Base-by-base conservation (phyloP, 1,139 yeast genomes). In the Yamadazyma blattariae region DNA sequence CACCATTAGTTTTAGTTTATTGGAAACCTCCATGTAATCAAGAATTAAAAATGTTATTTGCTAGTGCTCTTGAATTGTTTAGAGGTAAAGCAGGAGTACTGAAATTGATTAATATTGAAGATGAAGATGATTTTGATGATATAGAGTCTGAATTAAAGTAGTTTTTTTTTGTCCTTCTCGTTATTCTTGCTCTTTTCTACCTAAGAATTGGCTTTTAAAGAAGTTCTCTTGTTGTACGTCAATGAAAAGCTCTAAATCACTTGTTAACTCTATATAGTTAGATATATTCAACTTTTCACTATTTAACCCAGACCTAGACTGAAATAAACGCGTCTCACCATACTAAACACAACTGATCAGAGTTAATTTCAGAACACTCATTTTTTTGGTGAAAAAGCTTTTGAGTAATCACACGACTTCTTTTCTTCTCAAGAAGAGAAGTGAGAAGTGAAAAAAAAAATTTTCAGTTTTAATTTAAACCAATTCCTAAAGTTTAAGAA, bases 1-100 rank as follows among this genome's bases (percentile, higher is more conserved):
- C 76, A 10, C 96, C 96, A 2, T 72, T 85, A 45, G 88, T 88
- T 1, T 61, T 90, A 55, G 49, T 89, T 18, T 89, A 88, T 57
- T 89, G 92, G 82, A 74, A 86, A 39, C 97, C 97, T 2, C 82
- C 82, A 18, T 86, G 96, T 0, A 82, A 85, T 13, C 92, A 82
- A 54, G 86, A 82, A 37, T 67, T 75, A 53, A 77, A 83, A 54
- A 89, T 89, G 96, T 62, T 86, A 33, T 89, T 86, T 51, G 97
- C 96, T 1, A 95, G 94, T 2, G 95, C 95, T 1, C 76, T 86
- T 19, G 96, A 89, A 52, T 62, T 82, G 47, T 74, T 89, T 42
- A 71, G 92, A 54, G 81, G 76, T 36, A 82, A 82, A 50, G 86
- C 95, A 13, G 90, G 92, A 11, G 90, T 84, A 11, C 66, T 79